A percentile compares a stretch with the other conserved stretches of the same genome.
These are phyloP conservation scores for Symbiotaphrina buchneri DNA, from an alignment of 495 filamentous ascomycete species.

Conservation along the genomic window DNA sequence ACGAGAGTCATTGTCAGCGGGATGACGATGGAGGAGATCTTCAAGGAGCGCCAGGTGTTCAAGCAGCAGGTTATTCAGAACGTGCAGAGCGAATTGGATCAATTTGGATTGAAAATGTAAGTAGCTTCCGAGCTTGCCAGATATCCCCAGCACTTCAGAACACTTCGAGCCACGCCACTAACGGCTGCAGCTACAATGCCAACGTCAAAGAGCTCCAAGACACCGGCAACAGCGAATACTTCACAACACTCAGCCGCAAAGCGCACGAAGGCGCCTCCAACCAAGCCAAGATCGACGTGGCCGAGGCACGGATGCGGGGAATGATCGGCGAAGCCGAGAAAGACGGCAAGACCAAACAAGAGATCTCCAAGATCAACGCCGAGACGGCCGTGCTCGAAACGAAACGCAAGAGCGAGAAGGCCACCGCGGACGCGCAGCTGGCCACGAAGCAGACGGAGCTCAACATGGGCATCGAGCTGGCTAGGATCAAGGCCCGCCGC, in stretches of 20 bases:
- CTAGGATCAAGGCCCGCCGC: slow-evolving; percentile 45
- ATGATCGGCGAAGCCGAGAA: slow-evolving; percentile 63
- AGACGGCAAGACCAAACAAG: slow-evolving; percentile 51
- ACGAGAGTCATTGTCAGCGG: slow-evolving; percentile 52
- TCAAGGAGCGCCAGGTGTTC: slow-evolving; percentile 58
- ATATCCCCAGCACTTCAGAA: neutral
- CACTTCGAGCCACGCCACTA: no score
- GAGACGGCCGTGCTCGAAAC: slow-evolving; percentile 66
- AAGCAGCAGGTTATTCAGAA: slow-evolving; percentile 56
- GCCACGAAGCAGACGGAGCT: slow-evolving; percentile 46
- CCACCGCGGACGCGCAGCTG: slow-evolving; percentile 47
- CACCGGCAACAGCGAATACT: slow-evolving; percentile 53
- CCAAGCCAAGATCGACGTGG: slow-evolving; percentile 58
- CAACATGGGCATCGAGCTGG: slow-evolving; percentile 44
- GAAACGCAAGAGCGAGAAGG: slow-evolving; percentile 58
- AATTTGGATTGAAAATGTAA: slow-evolving; percentile 45
- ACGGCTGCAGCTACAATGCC: slow-evolving; percentile 35
- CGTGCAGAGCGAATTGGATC: slow-evolving; percentile 50
- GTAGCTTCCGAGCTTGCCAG: slow-evolving; percentile 2
- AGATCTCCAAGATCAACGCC: slow-evolving; percentile 64
- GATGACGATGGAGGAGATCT: slow-evolving; percentile 80
- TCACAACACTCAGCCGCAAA: slow-evolving; percentile 54
- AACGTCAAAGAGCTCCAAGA: slow-evolving; percentile 74
- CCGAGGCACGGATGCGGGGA: slow-evolving; percentile 54
- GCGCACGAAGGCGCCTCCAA: slow-evolving; percentile 67